Base-by-base conservation (phyloP, 208 protist genomes). In the Wallacemonas rigidus region DNA sequence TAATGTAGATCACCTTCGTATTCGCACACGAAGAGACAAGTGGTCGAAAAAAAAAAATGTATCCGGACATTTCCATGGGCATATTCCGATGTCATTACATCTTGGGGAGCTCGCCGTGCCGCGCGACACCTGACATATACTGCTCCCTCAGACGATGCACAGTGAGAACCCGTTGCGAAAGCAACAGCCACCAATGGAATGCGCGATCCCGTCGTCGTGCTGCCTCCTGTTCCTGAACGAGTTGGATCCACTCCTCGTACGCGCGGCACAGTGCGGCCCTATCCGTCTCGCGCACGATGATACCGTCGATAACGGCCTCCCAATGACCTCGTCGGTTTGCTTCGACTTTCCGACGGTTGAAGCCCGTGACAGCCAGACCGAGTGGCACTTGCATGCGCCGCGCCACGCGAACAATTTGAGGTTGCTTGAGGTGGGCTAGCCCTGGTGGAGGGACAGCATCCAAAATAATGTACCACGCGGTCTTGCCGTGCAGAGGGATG, bases 381-480 rank as follows among this genome's bases (percentile, higher is more conserved):
- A 97, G 94, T 14, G 95, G 83, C 3, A 95, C 65, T 44, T 81
- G 78, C 82, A 97, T 91, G 7, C 89, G 87, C 8, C 93, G 89
- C 67, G 90, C 89, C 36, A 97, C 90, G 3, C 89, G 87, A 5
- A 80, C 79, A 74, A 97, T 95, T 41, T 88, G 84, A 2, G 90
- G 89, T 69, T 90, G 67, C 8, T 55, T 80, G 75, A 95, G 72
- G 75, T 92, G 88, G 54, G 85, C 79, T n/a, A 97, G 79, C 1
- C 87, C 90, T 5, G 72, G 11, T 6, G 90, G 87, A 3, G 79
- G 69, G 0, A 80, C 41, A 41, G 81, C 75, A 58, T 85, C 79
- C 1, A 95, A 77, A 17, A 95, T 44, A 45, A 95, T 87, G 76
- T 97, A 95, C 90, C 90, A 95, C n/a, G 74, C 76, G 9, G 90